These are phyloP conservation scores for Aegilops sharonensis DNA, from an alignment of 176 grass and related monocot genomes.

Conservation along the genomic window DNA sequence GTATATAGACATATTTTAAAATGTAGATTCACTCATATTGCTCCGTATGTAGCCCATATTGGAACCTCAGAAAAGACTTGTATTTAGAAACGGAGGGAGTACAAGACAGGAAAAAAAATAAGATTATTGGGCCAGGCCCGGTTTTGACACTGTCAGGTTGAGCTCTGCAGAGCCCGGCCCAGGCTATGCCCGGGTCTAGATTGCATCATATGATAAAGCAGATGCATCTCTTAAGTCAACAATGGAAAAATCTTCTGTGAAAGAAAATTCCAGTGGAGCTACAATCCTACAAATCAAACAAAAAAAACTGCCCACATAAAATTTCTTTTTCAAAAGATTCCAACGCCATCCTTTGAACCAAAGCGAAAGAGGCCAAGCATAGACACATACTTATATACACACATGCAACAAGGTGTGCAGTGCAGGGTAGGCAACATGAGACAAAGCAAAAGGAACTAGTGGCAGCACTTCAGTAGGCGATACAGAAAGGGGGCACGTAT, in stretches of 20 bases:
- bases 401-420: neutral
- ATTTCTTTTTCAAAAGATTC: neutral
- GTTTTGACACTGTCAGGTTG: neutral
- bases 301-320: neutral
- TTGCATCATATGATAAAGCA: neutral
- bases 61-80: too few species aligned
- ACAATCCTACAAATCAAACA: neutral
- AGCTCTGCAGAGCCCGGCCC: neutral
- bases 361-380: neutral
- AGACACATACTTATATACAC: neutral
- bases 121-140: too few species aligned
- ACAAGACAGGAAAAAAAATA: too few species aligned
- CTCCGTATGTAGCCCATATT: too few species aligned
- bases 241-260: neutral
- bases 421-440: constrained; percentile 20
- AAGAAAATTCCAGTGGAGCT: neutral
- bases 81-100: too few species aligned
- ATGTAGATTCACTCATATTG: too few species aligned
- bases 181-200: neutral
- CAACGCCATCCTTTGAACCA: neutral
- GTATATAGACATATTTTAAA: too few species aligned
- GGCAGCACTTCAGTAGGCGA: neutral
- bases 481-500: neutral
- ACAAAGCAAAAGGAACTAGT: neutral
- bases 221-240: neutral